Evolutionary conservation across 345 rosid genomes (phyloP).

Genomic region (Eucalyptus viminalis): DNA sequence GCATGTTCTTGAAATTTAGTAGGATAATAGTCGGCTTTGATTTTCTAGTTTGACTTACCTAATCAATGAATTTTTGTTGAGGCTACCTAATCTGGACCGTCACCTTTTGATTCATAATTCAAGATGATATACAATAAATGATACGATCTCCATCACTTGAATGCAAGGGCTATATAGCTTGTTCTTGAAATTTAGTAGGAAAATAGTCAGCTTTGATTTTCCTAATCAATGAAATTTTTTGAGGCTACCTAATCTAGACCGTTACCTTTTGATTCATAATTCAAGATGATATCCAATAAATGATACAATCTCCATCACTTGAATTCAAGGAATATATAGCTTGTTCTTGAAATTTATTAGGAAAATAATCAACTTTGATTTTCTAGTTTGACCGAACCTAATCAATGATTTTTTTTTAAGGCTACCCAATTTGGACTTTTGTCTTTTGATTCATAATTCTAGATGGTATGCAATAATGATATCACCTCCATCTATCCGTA

Average conservation of each 20-base stretch:
- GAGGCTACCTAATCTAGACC: too few relatives aligned
- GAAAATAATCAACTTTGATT: neutral
- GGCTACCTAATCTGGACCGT: too few relatives aligned
- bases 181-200: too few relatives aligned
- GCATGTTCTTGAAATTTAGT: neutral
- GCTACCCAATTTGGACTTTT: neutral
- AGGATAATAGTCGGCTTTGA: neutral
- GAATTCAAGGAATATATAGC: neutral
- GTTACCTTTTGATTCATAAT: too few relatives aligned
- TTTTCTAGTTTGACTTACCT: neutral
- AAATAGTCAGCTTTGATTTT: too few relatives aligned
- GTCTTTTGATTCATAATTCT: neutral
- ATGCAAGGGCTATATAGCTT: neutral
- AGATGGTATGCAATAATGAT: neutral
- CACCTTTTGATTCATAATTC: too few relatives aligned
- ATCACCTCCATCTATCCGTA: neutral
- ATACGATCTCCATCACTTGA: too few relatives aligned
- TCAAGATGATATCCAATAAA: too few relatives aligned
- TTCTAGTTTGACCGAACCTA: neutral
- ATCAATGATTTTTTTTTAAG: neutral
- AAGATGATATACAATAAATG: too few relatives aligned
- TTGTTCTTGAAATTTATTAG: neutral
- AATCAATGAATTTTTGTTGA: neutral
- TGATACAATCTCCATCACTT: neutral
- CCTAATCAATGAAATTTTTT: too few relatives aligned